Percentiles rank a stretch among this genome's conserved stretches.
phyloP scores from a whole-genome alignment of 345 rosid species.

The Limnanthes douglasii region DNA sequence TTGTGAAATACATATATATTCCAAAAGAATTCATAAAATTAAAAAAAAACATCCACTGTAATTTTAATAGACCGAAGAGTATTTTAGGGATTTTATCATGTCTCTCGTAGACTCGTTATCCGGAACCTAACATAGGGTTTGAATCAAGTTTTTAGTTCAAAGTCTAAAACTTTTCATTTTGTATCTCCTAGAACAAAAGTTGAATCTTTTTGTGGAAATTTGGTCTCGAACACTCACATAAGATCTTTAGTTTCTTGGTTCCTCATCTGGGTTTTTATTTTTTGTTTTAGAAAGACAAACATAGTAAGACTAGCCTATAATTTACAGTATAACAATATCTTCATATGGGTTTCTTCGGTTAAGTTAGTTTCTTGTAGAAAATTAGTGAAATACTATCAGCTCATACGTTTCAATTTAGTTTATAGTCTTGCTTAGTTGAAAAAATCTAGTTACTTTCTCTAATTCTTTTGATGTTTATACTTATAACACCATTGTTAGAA shows the following conservation, averaged over 20 bases:
- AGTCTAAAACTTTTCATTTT: no score
- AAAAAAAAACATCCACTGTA: no score
- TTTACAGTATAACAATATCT: slow-evolving; percentile 3
- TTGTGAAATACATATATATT: no score
- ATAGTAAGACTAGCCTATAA: not conserved
- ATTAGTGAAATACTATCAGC: slow-evolving; percentile 4
- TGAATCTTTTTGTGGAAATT: no score
- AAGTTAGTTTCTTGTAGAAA: slow-evolving; percentile 8
- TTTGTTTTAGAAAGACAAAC: no score
- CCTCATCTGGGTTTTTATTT: no score
- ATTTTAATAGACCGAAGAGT: no score
- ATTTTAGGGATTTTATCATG: not conserved
- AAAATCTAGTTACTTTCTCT: no score
- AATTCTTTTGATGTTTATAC: slow-evolving; percentile 21
- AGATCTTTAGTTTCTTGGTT: no score
- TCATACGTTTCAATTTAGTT: slow-evolving; percentile 11
- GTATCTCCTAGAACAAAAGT: no score
- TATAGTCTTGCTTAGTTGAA: slow-evolving; percentile 12
- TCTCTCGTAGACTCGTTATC: not conserved
- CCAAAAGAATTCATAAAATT: no score
- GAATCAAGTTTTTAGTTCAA: not conserved
- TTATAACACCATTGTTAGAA: slow-evolving; percentile 25
- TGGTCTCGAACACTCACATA: no score
- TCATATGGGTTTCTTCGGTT: slow-evolving; percentile 14
- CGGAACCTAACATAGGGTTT: not conserved